Evolutionary conservation across 805 yeast genomes (phyloP).

Genomic region (Metschnikowia shivogae): DNA sequence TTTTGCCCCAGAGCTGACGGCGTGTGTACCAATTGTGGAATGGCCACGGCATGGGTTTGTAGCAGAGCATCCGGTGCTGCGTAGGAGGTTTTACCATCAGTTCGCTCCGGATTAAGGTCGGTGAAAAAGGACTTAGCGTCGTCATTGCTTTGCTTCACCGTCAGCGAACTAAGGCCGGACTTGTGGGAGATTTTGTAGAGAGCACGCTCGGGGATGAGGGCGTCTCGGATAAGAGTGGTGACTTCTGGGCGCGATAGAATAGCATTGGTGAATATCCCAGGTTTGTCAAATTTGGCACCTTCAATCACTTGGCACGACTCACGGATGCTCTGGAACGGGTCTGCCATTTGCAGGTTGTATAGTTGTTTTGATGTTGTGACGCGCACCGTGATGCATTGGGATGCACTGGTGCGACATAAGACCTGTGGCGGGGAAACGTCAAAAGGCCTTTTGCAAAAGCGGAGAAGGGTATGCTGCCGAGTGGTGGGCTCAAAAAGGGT

Average conservation of each 20-base stretch:
- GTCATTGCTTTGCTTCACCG: not conserved
- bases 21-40: constrained; percentile 20
- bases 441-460: too few relatives aligned
- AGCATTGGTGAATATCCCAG: constrained; percentile 67
- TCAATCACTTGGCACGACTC: constrained; percentile 33
- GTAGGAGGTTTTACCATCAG: constrained; percentile 44
- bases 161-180: constrained; percentile 23
- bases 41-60: constrained; percentile 25
- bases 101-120: constrained; percentile 29
- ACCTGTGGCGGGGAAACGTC: not conserved
- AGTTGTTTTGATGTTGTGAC: constrained; percentile 1
- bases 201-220: constrained; percentile 48
- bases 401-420: not conserved
- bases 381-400: not conserved
- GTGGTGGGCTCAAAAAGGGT: too few relatives aligned
- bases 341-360: constrained; percentile 4
- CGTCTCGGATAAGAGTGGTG: constrained; percentile 56
- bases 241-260: constrained; percentile 49
- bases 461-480: too few relatives aligned
- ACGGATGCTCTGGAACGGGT: constrained; percentile 11
- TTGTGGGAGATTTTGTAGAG: constrained; percentile 42
- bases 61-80: constrained; percentile 31
- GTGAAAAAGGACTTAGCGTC: constrained; percentile 3
- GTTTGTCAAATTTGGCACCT: constrained; percentile 45
- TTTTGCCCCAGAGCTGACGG: not conserved